Evolutionary conservation across 306 rosid genomes (phyloP), one percentile per base, ranked within the genome.

Genomic region (Vigna reflexopilosa): DNA sequence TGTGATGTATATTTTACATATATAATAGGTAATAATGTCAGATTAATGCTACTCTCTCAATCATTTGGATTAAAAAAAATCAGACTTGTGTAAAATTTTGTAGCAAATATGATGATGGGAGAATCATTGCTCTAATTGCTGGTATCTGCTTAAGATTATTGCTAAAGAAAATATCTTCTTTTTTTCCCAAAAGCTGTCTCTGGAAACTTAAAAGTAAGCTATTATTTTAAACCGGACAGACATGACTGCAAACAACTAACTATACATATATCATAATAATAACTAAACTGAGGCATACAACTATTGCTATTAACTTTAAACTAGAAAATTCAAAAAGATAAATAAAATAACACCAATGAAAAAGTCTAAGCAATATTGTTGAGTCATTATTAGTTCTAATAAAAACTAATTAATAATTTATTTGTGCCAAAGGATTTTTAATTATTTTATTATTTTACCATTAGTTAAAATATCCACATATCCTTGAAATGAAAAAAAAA

Each of bases 1-100:
- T 64, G 38, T 55, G 69, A 64, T 7, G 57, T 82, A 12, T 70
- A 67, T 45, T 61, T 59, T 51, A 58, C 66, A 49, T 66, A 32
- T 57, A 32, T 57, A 13, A 40, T 50, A 71, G 32, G 40, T 49
- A 26, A 49, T 16, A 36, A 34, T 22, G 12, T 70, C 56, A 51
- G 5, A 28, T 16, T 6, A 64, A 80, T 42, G 30, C 52, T 38
- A 42, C 30, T 81, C 9, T 28, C 15, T 9, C 72, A 26, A 69
- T 59, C 28, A 74, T 67, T 57, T 74, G 15, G 5, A 65, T 36
- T 62, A 32, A 30, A 52, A 19, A 63, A 72, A 7, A 22, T 14
- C 12, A 24, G 51, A 64, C 2, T 11, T 48, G 15, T 44, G 57
- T 26, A 26, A 59, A 62, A 26, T 76, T 50, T 49, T 63, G 52